Conservation (phyloP, 768 basidiomycete species). For the Psilocybe sp. region DNA sequence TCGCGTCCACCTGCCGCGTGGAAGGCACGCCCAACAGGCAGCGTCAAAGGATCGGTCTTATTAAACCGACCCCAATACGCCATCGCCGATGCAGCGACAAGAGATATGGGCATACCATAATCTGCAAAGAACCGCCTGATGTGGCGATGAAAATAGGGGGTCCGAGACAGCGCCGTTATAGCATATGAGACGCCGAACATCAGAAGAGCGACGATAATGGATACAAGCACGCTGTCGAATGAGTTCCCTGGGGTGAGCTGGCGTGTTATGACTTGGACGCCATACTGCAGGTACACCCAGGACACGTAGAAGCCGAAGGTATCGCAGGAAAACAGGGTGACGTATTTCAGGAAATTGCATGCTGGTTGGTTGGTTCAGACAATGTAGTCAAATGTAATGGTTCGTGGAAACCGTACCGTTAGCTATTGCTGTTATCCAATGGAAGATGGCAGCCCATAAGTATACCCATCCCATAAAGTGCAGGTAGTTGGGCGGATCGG, state of each 20-base stretch:
- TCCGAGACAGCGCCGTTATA: conserved; percentile 63
- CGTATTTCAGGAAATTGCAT: conserved; percentile 83
- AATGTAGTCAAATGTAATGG: neutral
- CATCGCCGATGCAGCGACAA: conserved; percentile 71
- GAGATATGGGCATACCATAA: conserved; percentile 89
- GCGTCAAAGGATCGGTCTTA: conserved; percentile 52
- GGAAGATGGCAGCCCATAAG: conserved; percentile 83
- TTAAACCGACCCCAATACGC: conserved; percentile 87
- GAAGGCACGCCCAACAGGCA: conserved; percentile 71
- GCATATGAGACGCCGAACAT: conserved; percentile 77
- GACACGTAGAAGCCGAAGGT: conserved; percentile 93
- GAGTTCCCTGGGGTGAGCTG: conserved; percentile 47
- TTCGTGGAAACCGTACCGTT: conserved; percentile 54
- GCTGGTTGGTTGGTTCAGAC: conserved; percentile 35
- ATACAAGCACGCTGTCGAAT: conserved; percentile 50
- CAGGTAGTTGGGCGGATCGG: conserved; percentile 69
- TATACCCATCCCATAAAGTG: conserved; percentile 93
- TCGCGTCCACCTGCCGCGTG: conserved; percentile 65
- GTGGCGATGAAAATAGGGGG: conserved; percentile 68
- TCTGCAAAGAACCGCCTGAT: conserved; percentile 76
- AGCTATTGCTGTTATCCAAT: conserved; percentile 77
- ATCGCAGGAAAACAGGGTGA: conserved; percentile 88
- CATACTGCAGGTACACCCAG: conserved; percentile 89
- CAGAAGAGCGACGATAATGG: conserved; percentile 70
- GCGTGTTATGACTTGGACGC: conserved; percentile 77